Evolutionary conservation across 2,329 filamentous ascomycete genomes (phyloP), one percentile per base, ranked within the genome.

Genomic region (Aspergillus vadensis): DNA sequence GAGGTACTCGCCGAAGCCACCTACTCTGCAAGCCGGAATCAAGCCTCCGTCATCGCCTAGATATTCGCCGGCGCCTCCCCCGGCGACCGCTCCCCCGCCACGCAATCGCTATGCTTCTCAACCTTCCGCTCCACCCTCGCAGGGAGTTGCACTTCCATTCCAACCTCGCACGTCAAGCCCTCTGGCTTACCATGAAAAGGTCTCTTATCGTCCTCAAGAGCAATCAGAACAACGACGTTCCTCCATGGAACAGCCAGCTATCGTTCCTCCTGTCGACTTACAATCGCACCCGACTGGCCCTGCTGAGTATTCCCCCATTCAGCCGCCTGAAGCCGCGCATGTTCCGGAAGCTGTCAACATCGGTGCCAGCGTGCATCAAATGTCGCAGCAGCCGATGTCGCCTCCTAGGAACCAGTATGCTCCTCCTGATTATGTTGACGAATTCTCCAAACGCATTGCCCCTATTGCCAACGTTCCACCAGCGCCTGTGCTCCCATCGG

Each of bases 91-190:
- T 41, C 64, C 65, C 14, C 62, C 72, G 36, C 59, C 66, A 53
- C 70, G 72, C 27, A 74, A 68, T 59, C 77, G 76, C 57, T 80
- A 81, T 66, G 73, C 69, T 32, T 78, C 79, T 21, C 79, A 72
- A 63, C 76, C 72, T 15, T 58, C 72, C 32, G 64, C 62, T 52
- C 65, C 70, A 21, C 68, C 70, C 52, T 65, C 70, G 4, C 69
- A 70, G 39, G 61, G 63, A 10, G 63, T 62, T 32, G 68, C 76
- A 14, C 78, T 86, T 62, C 79, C 83, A 4, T 88, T 87, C 71
- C 83, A 86, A 44, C 86, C 86, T 17, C 80, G 86, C 58, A 88
- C 85, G 6, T 88, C 86, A n/a, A 88, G 86, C 71, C 86, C 86
- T 15, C 77, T 88, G 15, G 86, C 86, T 32, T 82, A 83, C 53